Evolutionary conservation across 208 protist species (phyloP).

Genomic region (Balamuthia mandrillaris): DNA sequence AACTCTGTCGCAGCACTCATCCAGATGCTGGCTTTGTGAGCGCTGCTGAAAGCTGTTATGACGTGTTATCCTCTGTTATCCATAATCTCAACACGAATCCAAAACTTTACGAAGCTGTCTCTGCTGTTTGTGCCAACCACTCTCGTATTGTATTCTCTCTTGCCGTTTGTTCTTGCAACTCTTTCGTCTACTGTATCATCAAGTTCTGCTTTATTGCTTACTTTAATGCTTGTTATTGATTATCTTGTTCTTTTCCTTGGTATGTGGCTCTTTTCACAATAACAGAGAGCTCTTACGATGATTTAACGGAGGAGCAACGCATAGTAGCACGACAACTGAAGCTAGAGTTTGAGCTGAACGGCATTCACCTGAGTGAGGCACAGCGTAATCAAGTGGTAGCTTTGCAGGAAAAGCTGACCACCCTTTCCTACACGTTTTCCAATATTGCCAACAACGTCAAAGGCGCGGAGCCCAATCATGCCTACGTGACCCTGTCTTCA

Average conservation of each 20-base stretch:
- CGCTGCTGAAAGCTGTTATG: not conserved
- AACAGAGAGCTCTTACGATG: not conserved
- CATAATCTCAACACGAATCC: slow-evolving; percentile 19
- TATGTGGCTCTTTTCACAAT: not conserved
- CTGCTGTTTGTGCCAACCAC: not conserved
- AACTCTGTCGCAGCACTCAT: slow-evolving; percentile 10
- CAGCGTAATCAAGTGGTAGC: not conserved
- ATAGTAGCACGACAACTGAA: not conserved
- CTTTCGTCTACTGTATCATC: no score
- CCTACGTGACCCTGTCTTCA: no score
- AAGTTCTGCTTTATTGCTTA: no score
- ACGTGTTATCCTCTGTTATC: not conserved
- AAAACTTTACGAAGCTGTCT: not conserved
- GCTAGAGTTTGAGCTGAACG: slow-evolving; percentile 17
- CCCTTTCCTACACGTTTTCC: no score
- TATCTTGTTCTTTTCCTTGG: not conserved
- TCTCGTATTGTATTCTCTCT: not conserved
- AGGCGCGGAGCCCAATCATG: no score
- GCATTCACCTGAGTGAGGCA: not conserved
- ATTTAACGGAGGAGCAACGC: not conserved
- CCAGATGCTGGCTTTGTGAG: not conserved
- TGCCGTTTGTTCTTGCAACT: not conserved
- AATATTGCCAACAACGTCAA: no score
- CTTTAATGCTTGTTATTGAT: not conserved
- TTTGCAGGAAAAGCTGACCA: not conserved